Base-by-base conservation (phyloP, 805 yeast genomes). In the Sugiyamaella boreocaroliniensis region DNA sequence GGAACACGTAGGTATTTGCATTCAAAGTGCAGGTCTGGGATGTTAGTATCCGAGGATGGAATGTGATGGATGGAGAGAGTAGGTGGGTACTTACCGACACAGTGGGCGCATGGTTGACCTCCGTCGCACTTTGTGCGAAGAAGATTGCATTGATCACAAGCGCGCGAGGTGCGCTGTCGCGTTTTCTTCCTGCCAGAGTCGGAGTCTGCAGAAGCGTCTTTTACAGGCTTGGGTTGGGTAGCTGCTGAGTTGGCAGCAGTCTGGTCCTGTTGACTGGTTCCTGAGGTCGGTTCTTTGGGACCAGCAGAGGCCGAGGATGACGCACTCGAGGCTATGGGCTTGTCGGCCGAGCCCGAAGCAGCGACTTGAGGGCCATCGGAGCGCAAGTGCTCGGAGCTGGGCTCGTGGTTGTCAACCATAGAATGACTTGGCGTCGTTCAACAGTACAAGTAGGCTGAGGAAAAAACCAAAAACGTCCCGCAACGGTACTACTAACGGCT, bases 71-170 rank as follows among this genome's bases (percentile, higher is more conserved):
- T 11, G 18, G 26, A 16, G 16, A 9, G n/a, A n/a, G n/a, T n/a
- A n/a, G n/a, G n/a, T n/a, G n/a, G n/a, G 43, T 11, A 43, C 55
- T 19, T 55, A 48, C 66, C 68, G 1, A 55, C 16, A 52, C 81
- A 76, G 52, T 75, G 76, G 2, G 65, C 58, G 56, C 80, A 76
- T 0, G 80, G 81, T 4, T 56, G 56, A 19, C 64, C 67, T 2
- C 81, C 81, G 51, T 76, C 76, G 60, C 81, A 76, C 52, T 74
- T 75, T 1, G 78, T 73, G 52, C 80, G 64, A 49, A 71, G 69
- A 49, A 68, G 69, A 56, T 75, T 75, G 61, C 80, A 76, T 15
- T 68, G 61, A 57, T 76, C 81, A 58, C 80, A 76, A 1, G 80
- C 80, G 44, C 76, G 44, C 10, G 61, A 52, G 22, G 61, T 62